Percentiles rank a stretch among this genome's conserved stretches.
phyloP scores from a whole-genome alignment of 169 alveolate species.

The Cryptosporidium muris region DNA sequence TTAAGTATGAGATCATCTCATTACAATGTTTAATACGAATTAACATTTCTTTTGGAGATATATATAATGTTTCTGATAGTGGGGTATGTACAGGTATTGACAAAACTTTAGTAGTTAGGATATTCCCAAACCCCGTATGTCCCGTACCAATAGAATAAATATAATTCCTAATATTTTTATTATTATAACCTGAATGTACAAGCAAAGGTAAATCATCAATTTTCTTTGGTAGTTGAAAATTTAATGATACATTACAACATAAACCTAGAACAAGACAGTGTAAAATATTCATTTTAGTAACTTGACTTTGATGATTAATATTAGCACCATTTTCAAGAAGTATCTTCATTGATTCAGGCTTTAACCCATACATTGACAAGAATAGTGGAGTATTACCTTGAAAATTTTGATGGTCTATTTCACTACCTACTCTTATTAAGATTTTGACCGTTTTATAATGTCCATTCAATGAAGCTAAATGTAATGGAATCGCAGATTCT shows the following conservation, averaged over 20 bases:
- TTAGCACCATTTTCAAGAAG: conserved; percentile 80
- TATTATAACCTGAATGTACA: conserved; percentile 55
- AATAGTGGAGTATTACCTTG: conserved; percentile 87
- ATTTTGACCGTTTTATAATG: conserved; percentile 81
- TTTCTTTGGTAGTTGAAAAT: conserved; percentile 53
- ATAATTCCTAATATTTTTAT: conserved; percentile 53
- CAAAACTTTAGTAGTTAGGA: conserved; percentile 36
- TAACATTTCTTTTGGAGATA: conserved; percentile 69
- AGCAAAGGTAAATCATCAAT: conserved; percentile 54
- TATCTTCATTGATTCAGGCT: conserved; percentile 73
- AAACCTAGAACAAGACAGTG: conserved; percentile 50
- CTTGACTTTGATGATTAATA: conserved; percentile 45
- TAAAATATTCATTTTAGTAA: conserved; percentile 37
- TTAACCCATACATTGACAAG: conserved; percentile 84
- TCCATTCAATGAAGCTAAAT: conserved; percentile 85
- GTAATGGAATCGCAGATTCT: conserved; percentile 89
- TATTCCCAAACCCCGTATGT: conserved; percentile 67
- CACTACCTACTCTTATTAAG: conserved; percentile 77
- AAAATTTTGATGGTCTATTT: conserved; percentile 72
- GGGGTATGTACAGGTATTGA: conserved; percentile 70
- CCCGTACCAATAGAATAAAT: conserved; percentile 66
- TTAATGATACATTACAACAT: conserved; percentile 56
- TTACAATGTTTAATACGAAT: conserved; percentile 34
- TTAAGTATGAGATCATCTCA: conserved; percentile 48
- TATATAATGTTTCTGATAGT: conserved; percentile 41